Conservation (phyloP, 305 asterid species). For the Stenogyne calaminthoides region DNA sequence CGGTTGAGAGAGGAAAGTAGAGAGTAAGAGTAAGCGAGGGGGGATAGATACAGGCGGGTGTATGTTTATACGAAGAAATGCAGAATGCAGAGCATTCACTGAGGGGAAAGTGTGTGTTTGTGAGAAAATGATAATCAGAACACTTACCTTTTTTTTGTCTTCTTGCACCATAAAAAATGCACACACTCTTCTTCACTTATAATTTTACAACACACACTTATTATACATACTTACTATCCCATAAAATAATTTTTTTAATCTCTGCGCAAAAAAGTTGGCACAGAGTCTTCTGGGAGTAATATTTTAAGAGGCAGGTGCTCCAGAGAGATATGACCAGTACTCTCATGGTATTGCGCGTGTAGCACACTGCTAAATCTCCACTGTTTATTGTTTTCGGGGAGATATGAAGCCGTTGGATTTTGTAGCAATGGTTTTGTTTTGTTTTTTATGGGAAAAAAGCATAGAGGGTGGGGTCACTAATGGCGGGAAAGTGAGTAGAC, state of each 20-base stretch:
- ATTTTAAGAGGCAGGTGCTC: constrained; percentile 7
- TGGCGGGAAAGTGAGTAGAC: constrained; percentile 31
- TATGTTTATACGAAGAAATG: constrained; percentile 12
- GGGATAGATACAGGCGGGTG: constrained; percentile 19
- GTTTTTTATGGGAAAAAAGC: constrained; percentile 1
- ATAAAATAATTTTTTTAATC: too few species aligned
- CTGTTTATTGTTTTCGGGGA: not conserved
- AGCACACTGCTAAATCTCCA: not conserved
- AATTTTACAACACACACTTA: too few species aligned
- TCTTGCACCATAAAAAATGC: too few species aligned
- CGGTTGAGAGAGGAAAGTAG: not conserved
- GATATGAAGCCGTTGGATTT: constrained; percentile 14
- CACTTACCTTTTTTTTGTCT: too few species aligned
- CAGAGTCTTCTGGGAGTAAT: too few species aligned
- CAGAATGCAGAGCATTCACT: constrained; percentile 14
- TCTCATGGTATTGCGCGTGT: constrained; percentile 19
- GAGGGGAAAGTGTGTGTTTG: too few species aligned
- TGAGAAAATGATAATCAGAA: too few species aligned
- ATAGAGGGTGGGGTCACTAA: constrained; percentile 24
- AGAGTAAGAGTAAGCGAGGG: not conserved
- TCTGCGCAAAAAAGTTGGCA: too few species aligned
- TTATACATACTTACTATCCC: too few species aligned
- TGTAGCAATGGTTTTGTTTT: not conserved
- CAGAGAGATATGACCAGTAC: not conserved
- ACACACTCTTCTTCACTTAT: too few species aligned